Base-by-base conservation (phyloP, 345 rosid species). In the Salix viminalis region DNA sequence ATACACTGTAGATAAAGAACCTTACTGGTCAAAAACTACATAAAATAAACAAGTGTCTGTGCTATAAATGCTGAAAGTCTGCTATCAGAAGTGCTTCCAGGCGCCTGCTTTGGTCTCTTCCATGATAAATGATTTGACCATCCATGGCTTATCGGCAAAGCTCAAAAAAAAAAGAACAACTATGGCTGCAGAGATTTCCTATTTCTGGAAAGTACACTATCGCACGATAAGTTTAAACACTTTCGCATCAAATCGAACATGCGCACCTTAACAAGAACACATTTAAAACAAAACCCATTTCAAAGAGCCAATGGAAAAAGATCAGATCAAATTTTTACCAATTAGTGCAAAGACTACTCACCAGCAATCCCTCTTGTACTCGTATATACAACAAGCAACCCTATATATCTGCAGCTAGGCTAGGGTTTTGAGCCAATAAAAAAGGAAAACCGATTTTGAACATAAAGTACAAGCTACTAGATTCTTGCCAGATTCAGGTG, bases 401-500 rank as follows among this genome's bases (percentile, higher is more conserved):
- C 60, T 71, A 34, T 34, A 34, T 34, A 54, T 71, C n/a, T 11
- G 62, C 6, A 13, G 56, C 66, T 34, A 36, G 69, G 24, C 54
- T 78, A 78, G 73, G 76, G 81, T 73, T 78, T 61, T 19, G 28
- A 70, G 24, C 69, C 73, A 34, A 30, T 28, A 62, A 10, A 36
- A 65, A 46, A 71, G 34, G 73, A 69, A 64, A 26, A 18, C 41
- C 4, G 37, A 75, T 28, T 16, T 12, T 39, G n/a, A 34, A 48
- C 58, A 13, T 56, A 77, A 19, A 67, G 65, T 44, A 34, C 9
- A 72, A 76, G 70, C 26, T 56, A 24, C 26, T 39, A 70, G 77
- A 67, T 54, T 68, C 73, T 72, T 46, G 69, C 2, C 68, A 66
- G 82, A 86, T 79, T 81, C 82, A 69, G 83, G 75, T 75, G 80